Evolutionary conservation across 495 filamentous ascomycete species (phyloP).

Genomic region (Saxophila tyrrhenica): DNA sequence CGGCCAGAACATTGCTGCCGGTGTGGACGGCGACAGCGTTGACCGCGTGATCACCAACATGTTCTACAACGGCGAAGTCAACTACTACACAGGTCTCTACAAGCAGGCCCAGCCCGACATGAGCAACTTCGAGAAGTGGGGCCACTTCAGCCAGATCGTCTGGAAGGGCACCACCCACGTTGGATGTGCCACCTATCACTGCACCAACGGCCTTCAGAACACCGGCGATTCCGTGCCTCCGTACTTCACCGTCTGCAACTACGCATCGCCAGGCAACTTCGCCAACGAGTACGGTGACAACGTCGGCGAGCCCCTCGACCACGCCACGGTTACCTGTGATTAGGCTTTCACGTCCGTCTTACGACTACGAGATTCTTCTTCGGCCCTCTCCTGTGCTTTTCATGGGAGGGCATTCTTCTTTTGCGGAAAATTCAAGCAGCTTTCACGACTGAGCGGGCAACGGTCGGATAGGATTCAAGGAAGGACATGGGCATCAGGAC

Average conservation of each 20-base stretch:
- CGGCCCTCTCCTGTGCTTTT: not conserved
- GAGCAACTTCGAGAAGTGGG: conserved; percentile 54
- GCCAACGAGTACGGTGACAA: conserved; percentile 53
- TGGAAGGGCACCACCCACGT: conserved; percentile 63
- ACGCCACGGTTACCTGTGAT: conserved; percentile 23
- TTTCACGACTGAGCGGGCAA: conserved; percentile 7
- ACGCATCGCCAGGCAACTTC: conserved; percentile 60
- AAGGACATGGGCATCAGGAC: conserved; percentile 6
- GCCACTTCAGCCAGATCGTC: conserved; percentile 84
- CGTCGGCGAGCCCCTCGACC: conserved; percentile 42
- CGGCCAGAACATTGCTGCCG: conserved; percentile 72
- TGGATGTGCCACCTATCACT: conserved; percentile 58
- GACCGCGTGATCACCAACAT: conserved; percentile 56
- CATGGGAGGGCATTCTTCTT: not conserved
- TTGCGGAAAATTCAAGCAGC: not conserved
- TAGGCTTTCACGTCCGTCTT: not conserved
- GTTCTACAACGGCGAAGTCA: conserved; percentile 77
- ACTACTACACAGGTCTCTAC: conserved; percentile 36
- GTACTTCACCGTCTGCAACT: conserved; percentile 82
- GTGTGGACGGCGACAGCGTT: conserved; percentile 38
- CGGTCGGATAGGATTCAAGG: conserved; percentile 1
- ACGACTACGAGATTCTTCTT: not conserved
- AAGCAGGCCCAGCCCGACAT: conserved; percentile 38
- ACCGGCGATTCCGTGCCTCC: conserved; percentile 41
- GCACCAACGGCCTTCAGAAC: conserved; percentile 37